These are phyloP conservation scores for Coemansia sp. DNA, from an alignment of 192 early-diverging fungal genomes.

Conservation along the genomic window DNA sequence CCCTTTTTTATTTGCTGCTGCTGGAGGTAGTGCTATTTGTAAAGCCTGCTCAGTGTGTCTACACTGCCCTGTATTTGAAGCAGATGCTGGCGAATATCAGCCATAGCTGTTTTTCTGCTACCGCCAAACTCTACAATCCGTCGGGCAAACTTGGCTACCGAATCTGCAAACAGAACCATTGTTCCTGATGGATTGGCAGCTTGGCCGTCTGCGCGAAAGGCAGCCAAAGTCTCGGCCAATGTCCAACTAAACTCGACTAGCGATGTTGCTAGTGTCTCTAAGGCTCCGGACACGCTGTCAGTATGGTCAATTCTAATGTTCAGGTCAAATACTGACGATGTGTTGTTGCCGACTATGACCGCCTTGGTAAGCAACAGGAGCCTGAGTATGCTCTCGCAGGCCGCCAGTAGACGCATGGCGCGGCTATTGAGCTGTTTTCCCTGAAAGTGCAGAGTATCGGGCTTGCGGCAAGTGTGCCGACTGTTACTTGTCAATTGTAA, in stretches of 20 bases:
- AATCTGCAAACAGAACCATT: constrained; percentile 29
- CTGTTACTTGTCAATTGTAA: background rate
- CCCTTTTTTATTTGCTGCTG: background rate
- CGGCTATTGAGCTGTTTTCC: constrained; percentile 34
- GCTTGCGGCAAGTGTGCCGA: background rate
- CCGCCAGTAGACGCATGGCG: constrained; percentile 37
- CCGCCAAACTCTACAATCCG: constrained; percentile 33
- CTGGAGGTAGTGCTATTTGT: background rate
- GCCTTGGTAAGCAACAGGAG: constrained; percentile 24
- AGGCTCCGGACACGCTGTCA: constrained; percentile 4
- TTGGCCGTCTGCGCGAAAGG: constrained; percentile 23
- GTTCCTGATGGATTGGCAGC: constrained; percentile 23
- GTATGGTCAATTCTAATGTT: constrained; percentile 10
- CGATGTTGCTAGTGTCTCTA: constrained; percentile 31
- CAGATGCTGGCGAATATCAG: constrained; percentile 12
- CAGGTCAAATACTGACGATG: constrained; percentile 4
- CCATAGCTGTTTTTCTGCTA: background rate
- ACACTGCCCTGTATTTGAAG: constrained; percentile 28
- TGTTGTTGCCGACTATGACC: constrained; percentile 8
- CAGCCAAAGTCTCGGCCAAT: constrained; percentile 34
- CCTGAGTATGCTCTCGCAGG: constrained; percentile 32
- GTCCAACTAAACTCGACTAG: constrained; percentile 47
- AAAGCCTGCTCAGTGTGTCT: background rate
- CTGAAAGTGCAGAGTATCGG: background rate
- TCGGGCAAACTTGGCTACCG: constrained; percentile 32